Evolutionary conservation across 257 asterid genomes (phyloP), one percentile per base, ranked within the genome.

Genomic region (Lycium barbarum): DNA sequence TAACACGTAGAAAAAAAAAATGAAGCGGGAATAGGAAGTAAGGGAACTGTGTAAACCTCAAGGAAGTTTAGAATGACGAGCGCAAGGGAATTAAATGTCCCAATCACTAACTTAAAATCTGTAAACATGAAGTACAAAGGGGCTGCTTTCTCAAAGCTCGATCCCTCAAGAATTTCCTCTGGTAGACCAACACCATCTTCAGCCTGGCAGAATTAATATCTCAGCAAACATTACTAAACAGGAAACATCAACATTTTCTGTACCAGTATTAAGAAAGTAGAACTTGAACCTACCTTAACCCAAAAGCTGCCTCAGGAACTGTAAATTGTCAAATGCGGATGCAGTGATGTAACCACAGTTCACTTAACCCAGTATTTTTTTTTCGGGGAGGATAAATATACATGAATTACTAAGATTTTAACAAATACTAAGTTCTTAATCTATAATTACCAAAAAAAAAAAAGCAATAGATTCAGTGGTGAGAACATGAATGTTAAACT

Each of bases 131-230:
- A 90, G 91, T 96, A 96, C 58, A 91, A 85, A 83, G 89, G 90
- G 58, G 95, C 90, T 82, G 93, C 90, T 89, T 73, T 84, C 74
- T 88, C 97, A 79, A 92, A 93, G 90, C 92, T 96, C 73, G 98
- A 82, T 79, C 85, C 98, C 84, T 93, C 99, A 88, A 94, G 91
- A 80, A 96, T 88, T 83, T 96, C 99, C 93, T 96, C 98, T 0
- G 99, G 99, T 82, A 96, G 90, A 84, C 99, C 99, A 83, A 92
- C 86, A 58, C 99, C 99, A 85, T 96, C 99, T 91, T 96, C 98
- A 88, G 98, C 99, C 99, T 95, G 93, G 26, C 5, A 5, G 17
- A 10, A 20, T 45, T 43, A 3, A 82, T 22, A 45, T 22, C 45
- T 78, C 22, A 83, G 45, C 58, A 45, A 12, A 20, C 18, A 40